Base-by-base conservation (phyloP, 2,329 filamentous ascomycete species). In the Fonsecaea nubica region DNA sequence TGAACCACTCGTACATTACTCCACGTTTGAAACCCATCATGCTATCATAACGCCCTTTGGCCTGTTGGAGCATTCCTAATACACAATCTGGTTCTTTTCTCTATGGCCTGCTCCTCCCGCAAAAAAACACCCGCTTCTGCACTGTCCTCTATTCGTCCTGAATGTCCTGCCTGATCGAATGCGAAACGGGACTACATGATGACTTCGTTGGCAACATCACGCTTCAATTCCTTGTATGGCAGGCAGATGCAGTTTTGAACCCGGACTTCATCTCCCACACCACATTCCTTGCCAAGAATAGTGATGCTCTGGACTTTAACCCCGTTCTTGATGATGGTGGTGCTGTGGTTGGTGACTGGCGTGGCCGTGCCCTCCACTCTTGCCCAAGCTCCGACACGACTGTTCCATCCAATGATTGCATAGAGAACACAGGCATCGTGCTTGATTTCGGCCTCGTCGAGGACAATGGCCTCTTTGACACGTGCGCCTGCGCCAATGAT, bases 281-380 rank as follows among this genome's bases (percentile, higher is more conserved):
- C 88, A 76, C 94, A 98, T 80, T 99, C 95, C 85, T 98, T 97
- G 77, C 94, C 94, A 69, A 99, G 81, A 72, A 98, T 99, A 55
- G 94, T 98, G 77, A 98, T 95, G 79, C 92, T 96, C 85, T 98
- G 95, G 59, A 99, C 95, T 85, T 98, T 98, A 80, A 98, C 89
- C 59, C 95, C 95, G 76, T 97, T 96, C 87, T 97, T 98, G 80
- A 98, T 86, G 75, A 98, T 93, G 81, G 91, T 97, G 13, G 94
- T 98, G 62, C 88, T 91, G 82, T 98, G 94, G 83, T 91, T 97
- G 60, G 86, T 89, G 63, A 92, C 88, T 0, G 93, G 91, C 15
- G 91, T 96, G 0, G 94, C 93, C 0, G 93, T 97, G 62, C 95
- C 95, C 81, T 99, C 95, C 32, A 99, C 94, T 78, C 95, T 90